Conservation (phyloP, 345 rosid genomes). For the Nephelium lappaceum region DNA sequence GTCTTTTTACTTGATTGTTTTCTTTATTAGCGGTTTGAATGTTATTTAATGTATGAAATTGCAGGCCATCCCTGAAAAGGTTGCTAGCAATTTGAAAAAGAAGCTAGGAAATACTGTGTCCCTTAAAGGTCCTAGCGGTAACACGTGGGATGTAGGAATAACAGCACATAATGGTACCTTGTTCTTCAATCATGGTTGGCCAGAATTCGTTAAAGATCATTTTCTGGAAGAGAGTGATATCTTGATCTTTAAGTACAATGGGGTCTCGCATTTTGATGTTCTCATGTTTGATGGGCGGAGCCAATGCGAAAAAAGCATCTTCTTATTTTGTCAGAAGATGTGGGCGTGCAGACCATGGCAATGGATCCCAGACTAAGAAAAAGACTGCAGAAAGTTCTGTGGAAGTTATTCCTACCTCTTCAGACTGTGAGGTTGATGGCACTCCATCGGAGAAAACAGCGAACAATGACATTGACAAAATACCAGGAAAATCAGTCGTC, state of each 20-base stretch:
- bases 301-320: constrained; percentile 70
- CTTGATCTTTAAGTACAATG: constrained; percentile 69
- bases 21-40: not conserved
- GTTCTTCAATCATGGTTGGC: constrained; percentile 65
- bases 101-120: constrained; percentile 58
- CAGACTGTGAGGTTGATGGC: constrained; percentile 24
- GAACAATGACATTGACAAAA: not conserved
- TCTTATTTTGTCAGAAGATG: constrained; percentile 61
- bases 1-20: not conserved
- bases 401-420: constrained; percentile 27
- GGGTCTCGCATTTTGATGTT: constrained; percentile 70
- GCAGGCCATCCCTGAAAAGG: constrained; percentile 68
- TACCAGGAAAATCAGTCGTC: constrained; percentile 14
- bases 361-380: constrained; percentile 30
- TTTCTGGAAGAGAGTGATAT: constrained; percentile 60
- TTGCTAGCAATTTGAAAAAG: constrained; percentile 46
- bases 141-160: constrained; percentile 52
- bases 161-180: constrained; percentile 36
- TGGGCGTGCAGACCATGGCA: constrained; percentile 34
- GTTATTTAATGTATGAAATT: constrained; percentile 16
- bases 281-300: constrained; percentile 54
- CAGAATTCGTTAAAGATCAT: constrained; percentile 57
- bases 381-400: constrained; percentile 29
- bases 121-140: constrained; percentile 72
- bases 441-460: constrained; percentile 26